Percentiles rank a stretch among this genome's conserved stretches.
phyloP scores from a whole-genome alignment of 306 rosid species.

The Quercus bicolor region DNA sequence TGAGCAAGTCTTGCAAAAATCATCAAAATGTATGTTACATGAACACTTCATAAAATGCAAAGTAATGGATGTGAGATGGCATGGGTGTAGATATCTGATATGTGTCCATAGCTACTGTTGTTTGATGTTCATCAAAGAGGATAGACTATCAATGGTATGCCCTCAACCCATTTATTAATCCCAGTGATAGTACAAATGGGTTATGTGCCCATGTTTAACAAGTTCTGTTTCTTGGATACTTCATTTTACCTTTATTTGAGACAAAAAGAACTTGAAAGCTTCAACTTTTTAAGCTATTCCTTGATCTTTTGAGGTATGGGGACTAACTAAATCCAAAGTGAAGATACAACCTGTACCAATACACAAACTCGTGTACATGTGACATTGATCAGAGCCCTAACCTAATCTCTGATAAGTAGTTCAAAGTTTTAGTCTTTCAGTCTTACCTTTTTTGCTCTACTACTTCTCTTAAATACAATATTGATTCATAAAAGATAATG shows the following conservation, averaged over 20 bases:
- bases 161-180: not conserved
- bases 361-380: not conserved
- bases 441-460: not conserved
- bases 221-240: not conserved
- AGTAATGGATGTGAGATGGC: too few species aligned
- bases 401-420: not conserved
- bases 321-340: not conserved
- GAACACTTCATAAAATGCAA: too few species aligned
- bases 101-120: too few species aligned
- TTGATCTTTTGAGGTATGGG: not conserved
- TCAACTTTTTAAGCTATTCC: not conserved
- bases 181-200: not conserved
- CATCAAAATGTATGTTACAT: too few species aligned
- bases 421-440: not conserved
- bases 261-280: not conserved
- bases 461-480: not conserved
- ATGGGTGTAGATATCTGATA: too few species aligned
- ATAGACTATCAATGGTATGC: not conserved
- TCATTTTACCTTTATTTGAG: not conserved
- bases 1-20: too few species aligned
- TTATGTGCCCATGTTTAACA: not conserved
- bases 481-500: too few species aligned
- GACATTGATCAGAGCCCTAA: not conserved
- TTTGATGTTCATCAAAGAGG: not conserved
- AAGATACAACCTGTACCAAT: not conserved